phyloP scores from a whole-genome alignment of 768 basidiomycete genomes.

The Pulveroboletus sp. region DNA sequence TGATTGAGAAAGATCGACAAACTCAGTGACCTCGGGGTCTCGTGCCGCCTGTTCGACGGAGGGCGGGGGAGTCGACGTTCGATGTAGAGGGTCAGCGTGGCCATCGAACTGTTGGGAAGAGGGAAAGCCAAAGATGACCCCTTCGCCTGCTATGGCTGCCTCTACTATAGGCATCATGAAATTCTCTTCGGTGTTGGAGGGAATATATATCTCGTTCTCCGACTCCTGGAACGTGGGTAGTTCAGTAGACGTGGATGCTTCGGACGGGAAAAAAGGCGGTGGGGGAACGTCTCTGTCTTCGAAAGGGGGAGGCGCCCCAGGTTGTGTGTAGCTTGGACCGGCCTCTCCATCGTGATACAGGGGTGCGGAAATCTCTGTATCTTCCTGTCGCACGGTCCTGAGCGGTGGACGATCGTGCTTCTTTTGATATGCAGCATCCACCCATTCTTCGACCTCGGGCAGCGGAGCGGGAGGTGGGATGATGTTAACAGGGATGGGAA shows the following conservation, averaged over 20 bases:
- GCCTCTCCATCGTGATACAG: slow-evolving; percentile 68
- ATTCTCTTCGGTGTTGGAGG: slow-evolving; percentile 37
- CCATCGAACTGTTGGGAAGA: slow-evolving; percentile 78
- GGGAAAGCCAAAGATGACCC: slow-evolving; percentile 69
- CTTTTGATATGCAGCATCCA: slow-evolving; percentile 78
- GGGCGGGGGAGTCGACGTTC: slow-evolving; percentile 67
- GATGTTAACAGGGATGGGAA: slow-evolving; percentile 66
- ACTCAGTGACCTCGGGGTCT: slow-evolving; percentile 65
- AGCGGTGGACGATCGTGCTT: slow-evolving; percentile 81
- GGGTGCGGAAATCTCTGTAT: slow-evolving; percentile 55
- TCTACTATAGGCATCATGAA: slow-evolving; percentile 31
- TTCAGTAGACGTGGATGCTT: slow-evolving; percentile 54
- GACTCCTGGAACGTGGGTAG: slow-evolving; percentile 79
- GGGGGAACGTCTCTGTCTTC: slow-evolving; percentile 82
- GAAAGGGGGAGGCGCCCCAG: slow-evolving; percentile 74
- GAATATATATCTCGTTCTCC: slow-evolving; percentile 71
- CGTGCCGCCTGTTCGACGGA: slow-evolving; percentile 69
- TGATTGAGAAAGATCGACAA: slow-evolving; percentile 55
- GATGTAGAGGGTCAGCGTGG: slow-evolving; percentile 63
- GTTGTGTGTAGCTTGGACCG: slow-evolving; percentile 66
- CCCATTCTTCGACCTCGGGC: slow-evolving; percentile 66
- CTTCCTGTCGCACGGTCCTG: slow-evolving; percentile 66
- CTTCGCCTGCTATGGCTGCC: slow-evolving; percentile 62
- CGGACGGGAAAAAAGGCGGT: slow-evolving; percentile 53
- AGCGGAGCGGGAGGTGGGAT: slow-evolving; percentile 75